A percentile compares a stretch with the other conserved stretches of the same genome.
These are phyloP conservation scores for Scytalidium lignicola DNA, from an alignment of 2,329 filamentous ascomycete genomes.

Conservation along the genomic window DNA sequence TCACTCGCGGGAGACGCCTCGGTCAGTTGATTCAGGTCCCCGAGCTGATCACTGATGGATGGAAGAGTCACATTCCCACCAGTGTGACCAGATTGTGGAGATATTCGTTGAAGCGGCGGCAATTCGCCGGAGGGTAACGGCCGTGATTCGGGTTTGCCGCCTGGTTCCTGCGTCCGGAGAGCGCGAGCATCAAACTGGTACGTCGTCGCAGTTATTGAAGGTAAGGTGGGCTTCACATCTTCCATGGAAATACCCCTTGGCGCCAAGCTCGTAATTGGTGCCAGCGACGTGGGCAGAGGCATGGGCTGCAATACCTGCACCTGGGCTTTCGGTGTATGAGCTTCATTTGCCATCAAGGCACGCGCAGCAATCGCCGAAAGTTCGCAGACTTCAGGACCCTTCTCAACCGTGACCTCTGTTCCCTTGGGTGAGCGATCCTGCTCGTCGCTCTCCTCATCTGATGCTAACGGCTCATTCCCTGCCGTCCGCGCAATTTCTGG, in stretches of 20 bases:
- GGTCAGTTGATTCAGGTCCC: slow-evolving; percentile 22
- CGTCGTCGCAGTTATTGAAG: slow-evolving; percentile 12
- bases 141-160: slow-evolving; percentile 13
- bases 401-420: slow-evolving; percentile 14
- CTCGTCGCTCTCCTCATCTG: slow-evolving; percentile 35
- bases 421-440: slow-evolving; percentile 23
- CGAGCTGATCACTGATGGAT: slow-evolving; percentile 24
- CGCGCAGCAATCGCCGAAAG: slow-evolving; percentile 6
- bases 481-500: slow-evolving; percentile 60
- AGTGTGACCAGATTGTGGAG: slow-evolving; percentile 19
- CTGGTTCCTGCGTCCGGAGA: slow-evolving; percentile 10
- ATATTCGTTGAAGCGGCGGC: slow-evolving; percentile 22
- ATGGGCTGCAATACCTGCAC: slow-evolving; percentile 4
- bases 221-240: slow-evolving; percentile 14
- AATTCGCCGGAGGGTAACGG: slow-evolving; percentile 17
- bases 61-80: slow-evolving; percentile 26
- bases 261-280: neutral
- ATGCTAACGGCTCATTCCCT: slow-evolving; percentile 46
- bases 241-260: slow-evolving; percentile 12
- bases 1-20: slow-evolving; percentile 15
- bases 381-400: no score
- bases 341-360: slow-evolving; percentile 5
- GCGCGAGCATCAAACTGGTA: slow-evolving; percentile 6
- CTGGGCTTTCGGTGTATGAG: neutral
- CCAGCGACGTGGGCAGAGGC: neutral